Evolutionary conservation across 805 yeast genomes (phyloP).

Genomic region (Teunomyces cretensis): DNA sequence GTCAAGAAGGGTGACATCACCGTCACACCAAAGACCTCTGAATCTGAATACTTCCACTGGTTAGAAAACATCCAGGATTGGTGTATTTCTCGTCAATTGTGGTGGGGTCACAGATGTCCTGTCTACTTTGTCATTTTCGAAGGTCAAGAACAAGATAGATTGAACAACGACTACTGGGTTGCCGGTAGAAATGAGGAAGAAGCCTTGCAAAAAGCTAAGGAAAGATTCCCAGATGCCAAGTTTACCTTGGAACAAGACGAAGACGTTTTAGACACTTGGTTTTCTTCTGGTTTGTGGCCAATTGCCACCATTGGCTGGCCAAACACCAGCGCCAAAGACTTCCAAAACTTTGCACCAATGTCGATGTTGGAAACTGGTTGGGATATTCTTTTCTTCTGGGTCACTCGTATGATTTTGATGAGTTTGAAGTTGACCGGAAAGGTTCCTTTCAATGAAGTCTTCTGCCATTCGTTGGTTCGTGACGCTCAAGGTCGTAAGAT

Average conservation of each 20-base stretch:
- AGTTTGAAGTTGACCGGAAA: conserved; percentile 88
- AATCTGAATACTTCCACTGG: conserved; percentile 94
- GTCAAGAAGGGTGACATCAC: conserved; percentile 79
- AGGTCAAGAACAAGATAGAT: conserved; percentile 58
- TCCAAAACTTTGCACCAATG: conserved; percentile 82
- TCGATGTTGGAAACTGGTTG: conserved; percentile 97
- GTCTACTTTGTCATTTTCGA: conserved; percentile 84
- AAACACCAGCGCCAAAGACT: conserved; percentile 59
- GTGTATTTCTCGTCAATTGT: conserved; percentile 92
- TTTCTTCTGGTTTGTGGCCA: conserved; percentile 98
- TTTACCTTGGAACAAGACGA: conserved; percentile 91
- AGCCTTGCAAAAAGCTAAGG: conserved; percentile 78
- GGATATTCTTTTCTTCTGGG: conserved; percentile 99
- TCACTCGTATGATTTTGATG: conserved; percentile 90
- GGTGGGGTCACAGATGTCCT: conserved; percentile 99
- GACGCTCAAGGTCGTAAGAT: conserved; percentile 99
- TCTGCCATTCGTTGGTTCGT: conserved; percentile 97
- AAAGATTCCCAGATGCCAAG: conserved; percentile 66
- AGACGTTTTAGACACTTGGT: conserved; percentile 98
- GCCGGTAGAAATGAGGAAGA: conserved; percentile 83
- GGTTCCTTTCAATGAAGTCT: conserved; percentile 93
- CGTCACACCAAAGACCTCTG: conserved; percentile 85
- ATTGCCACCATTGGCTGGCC: conserved; percentile 98
- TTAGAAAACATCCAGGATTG: conserved; percentile 95
- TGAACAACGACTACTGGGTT: conserved; percentile 79